Evolutionary conservation across 202 grass and related monocot species (phyloP).

Genomic region (Dendrocalamus latiflorus): DNA sequence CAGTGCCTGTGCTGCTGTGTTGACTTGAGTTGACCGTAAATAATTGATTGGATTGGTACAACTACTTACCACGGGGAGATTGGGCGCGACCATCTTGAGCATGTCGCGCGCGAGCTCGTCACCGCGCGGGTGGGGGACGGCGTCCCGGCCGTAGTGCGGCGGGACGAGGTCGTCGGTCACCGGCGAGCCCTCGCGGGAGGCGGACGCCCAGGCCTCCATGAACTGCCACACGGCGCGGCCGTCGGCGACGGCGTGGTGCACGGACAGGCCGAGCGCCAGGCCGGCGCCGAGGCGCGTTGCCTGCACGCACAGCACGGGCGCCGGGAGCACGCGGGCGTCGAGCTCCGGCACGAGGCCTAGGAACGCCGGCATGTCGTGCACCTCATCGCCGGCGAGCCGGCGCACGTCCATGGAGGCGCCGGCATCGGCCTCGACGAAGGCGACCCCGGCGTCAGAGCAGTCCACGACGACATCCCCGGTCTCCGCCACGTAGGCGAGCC

Average conservation of each 20-base stretch:
- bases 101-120: slow-evolving; percentile 33
- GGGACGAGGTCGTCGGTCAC: background rate
- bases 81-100: slow-evolving; percentile 33
- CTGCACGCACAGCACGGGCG: slow-evolving; percentile 48
- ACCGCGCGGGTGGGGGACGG: slow-evolving; percentile 3
- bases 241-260: slow-evolving; percentile 56
- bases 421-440: slow-evolving; percentile 61
- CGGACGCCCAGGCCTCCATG: slow-evolving; percentile 43
- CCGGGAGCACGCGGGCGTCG: slow-evolving; percentile 28
- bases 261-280: slow-evolving; percentile 38
- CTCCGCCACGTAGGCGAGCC: slow-evolving; percentile 28
- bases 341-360: slow-evolving; percentile 40
- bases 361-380: slow-evolving; percentile 53
- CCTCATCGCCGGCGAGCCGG: slow-evolving; percentile 40
- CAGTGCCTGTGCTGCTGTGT: background rate
- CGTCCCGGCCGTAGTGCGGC: slow-evolving; percentile 27
- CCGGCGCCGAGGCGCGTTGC: slow-evolving; percentile 26
- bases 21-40: background rate
- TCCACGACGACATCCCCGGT: slow-evolving; percentile 38
- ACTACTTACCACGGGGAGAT: slow-evolving; percentile 34
- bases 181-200: slow-evolving; percentile 15
- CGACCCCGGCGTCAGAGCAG: slow-evolving; percentile 24
- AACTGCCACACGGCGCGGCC: slow-evolving; percentile 62
- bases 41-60: background rate
- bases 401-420: slow-evolving; percentile 13